Evolutionary conservation across 129 eudicot species (phyloP), one percentile per base, ranked within the genome.

Genomic region (Arctium minus): DNA sequence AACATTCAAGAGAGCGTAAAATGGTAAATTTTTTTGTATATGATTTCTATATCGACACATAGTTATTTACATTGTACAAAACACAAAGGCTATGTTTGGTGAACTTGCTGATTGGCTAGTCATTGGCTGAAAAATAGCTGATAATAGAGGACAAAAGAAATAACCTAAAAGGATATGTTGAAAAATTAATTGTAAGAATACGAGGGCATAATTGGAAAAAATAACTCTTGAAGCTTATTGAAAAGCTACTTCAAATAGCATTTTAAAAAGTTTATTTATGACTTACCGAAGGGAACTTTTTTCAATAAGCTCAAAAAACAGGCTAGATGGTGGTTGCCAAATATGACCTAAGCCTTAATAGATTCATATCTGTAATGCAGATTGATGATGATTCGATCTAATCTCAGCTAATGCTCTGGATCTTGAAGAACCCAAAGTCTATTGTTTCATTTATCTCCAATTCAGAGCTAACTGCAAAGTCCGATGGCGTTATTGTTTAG

Each of bases 1-100:
- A 56, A 81, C 79, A 37, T 46, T 44, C 80, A 77, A 32, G 74
- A 74, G 76, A 78, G 86, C 72, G 68, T 13, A 48, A 86, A 72
- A 78, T 79, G 88, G 89, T 87, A 84, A 84, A 62, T 73, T 56
- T 37, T 72, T 72, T 37, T 62, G 22, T 80, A 37, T 35, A 72
- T 22, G 38, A 9, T 72, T 44, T 35, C 8, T 15, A 50, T 31
- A 17, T 4, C 42, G 7, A 29, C 42, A 31, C 40, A 44, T 2
- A 11, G 4, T 65, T 65, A 27, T 65, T 22, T 8, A 56, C 67
- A 56, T 56, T 56, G 27, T 13, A 17, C 67, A 56, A 56, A 17
- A 5, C 22, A 56, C 7, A 56, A 56, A 56, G 67, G 67, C 67
- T n/a, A 56, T 56, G 67, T 56, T 15, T 13, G 67, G 67, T 56